Evolutionary conservation across 768 basidiomycete species (phyloP).

Genomic region (Serpula lacrymans): DNA sequence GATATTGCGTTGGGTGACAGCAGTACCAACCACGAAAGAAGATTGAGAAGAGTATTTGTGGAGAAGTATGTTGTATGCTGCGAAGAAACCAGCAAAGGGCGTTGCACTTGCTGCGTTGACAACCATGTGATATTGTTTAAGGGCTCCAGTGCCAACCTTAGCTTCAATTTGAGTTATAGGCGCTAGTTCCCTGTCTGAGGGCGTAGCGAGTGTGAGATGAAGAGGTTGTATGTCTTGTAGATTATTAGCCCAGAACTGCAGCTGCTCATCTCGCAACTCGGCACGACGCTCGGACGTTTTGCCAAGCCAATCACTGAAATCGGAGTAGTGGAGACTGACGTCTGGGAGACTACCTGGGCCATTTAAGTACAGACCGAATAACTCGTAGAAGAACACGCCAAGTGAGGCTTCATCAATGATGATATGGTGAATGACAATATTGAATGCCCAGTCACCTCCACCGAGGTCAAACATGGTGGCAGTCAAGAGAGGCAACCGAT

Average conservation of each 20-base stretch:
- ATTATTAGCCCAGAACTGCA: constrained; percentile 21
- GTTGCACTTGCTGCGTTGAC: constrained; percentile 16
- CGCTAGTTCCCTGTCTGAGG: constrained; percentile 21
- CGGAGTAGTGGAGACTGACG: constrained; percentile 13
- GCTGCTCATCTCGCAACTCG: constrained; percentile 20
- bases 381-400: constrained; percentile 27
- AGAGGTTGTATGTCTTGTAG: constrained; percentile 12
- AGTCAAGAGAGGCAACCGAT: constrained; percentile 23
- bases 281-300: constrained; percentile 25
- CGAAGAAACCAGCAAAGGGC: constrained; percentile 27
- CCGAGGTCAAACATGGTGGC: constrained; percentile 23
- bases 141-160: constrained; percentile 10
- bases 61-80: constrained; percentile 27
- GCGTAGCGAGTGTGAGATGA: constrained; percentile 20
- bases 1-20: constrained; percentile 28
- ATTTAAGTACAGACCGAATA: constrained; percentile 24
- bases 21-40: constrained; percentile 25
- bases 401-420: constrained; percentile 28
- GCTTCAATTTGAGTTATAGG: constrained; percentile 25
- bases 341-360: constrained; percentile 22
- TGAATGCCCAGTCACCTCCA: constrained; percentile 24
- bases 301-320: constrained; percentile 18
- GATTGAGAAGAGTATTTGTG: constrained; percentile 30
- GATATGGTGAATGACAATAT: constrained; percentile 27
- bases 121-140: constrained; percentile 15